These are phyloP conservation scores for Pythium insidiosum DNA, from an alignment of 352 stramenopile genomes.

Conservation along the genomic window DNA sequence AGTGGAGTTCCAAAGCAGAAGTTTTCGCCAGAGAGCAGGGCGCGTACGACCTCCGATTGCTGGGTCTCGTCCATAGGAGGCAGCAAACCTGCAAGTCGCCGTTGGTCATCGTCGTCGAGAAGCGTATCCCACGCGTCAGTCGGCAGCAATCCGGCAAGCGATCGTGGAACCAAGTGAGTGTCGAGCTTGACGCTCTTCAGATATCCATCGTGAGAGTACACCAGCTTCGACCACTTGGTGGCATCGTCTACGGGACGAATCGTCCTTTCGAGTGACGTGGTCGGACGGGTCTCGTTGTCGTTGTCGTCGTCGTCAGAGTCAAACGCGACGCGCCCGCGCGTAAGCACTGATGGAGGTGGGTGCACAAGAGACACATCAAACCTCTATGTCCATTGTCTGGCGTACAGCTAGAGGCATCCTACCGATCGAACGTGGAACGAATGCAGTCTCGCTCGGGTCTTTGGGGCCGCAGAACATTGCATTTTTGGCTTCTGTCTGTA, in stretches of 20 bases:
- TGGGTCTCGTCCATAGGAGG: slow-evolving; percentile 8
- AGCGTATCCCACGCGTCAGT: slow-evolving; percentile 8
- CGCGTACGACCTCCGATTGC: slow-evolving; percentile 2
- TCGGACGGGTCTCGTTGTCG: neutral
- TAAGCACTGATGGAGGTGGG: slow-evolving; percentile 6
- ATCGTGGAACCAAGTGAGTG: neutral
- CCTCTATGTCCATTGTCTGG: too few relatives aligned
- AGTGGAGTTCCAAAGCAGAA: slow-evolving; percentile 12
- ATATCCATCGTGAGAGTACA: neutral
- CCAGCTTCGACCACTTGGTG: slow-evolving; percentile 2
- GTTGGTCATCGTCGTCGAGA: slow-evolving; percentile 2
- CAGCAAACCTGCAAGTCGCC: neutral
- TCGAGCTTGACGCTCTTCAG: slow-evolving; percentile 4
- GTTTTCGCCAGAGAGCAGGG: slow-evolving; percentile 6
- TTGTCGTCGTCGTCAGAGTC: slow-evolving; percentile 11
- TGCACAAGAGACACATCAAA: too few relatives aligned
- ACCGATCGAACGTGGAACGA: too few relatives aligned
- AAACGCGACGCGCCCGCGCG: slow-evolving; percentile 6
- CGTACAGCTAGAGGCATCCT: too few relatives aligned
- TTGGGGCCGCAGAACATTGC: too few relatives aligned
- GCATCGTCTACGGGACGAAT: too few relatives aligned
- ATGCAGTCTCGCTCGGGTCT: too few relatives aligned
- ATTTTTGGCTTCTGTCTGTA: too few relatives aligned
- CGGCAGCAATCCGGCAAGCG: slow-evolving; percentile 2
- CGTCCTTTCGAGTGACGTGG: neutral